These are phyloP conservation scores for Colletotrichum tropicicola DNA, from an alignment of 2,329 filamentous ascomycete species.

Conservation along the genomic window DNA sequence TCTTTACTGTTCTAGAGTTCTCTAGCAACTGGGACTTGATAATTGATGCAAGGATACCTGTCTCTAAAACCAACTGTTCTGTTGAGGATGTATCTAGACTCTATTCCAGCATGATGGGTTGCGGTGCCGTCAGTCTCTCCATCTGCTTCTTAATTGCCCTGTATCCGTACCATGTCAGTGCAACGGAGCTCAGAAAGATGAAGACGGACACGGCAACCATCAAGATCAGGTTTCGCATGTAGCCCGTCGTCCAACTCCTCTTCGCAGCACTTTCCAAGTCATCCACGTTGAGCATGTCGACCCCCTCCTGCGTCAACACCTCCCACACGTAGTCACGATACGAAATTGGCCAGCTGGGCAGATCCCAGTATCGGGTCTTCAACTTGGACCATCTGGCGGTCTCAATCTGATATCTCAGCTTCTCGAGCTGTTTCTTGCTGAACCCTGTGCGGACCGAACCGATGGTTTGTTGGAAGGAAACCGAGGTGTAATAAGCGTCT, in stretches of 20 bases:
- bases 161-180: not conserved
- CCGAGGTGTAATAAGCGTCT: slow-evolving; percentile 68
- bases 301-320: slow-evolving; percentile 59
- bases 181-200: not conserved
- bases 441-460: slow-evolving; percentile 59
- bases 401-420: slow-evolving; percentile 54
- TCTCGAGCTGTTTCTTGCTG: slow-evolving; percentile 49
- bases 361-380: slow-evolving; percentile 68
- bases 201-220: not conserved
- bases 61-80: too few relatives aligned
- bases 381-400: slow-evolving; percentile 61
- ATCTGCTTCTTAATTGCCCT: not conserved
- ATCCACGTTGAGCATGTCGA: slow-evolving; percentile 69
- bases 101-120: not conserved
- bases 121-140: not conserved
- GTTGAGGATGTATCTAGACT: too few relatives aligned
- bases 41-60: too few relatives aligned
- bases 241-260: not conserved
- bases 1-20: slow-evolving; percentile 3
- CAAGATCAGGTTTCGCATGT: not conserved
- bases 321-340: slow-evolving; percentile 65
- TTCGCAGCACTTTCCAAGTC: slow-evolving; percentile 50
- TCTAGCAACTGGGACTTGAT: too few relatives aligned
- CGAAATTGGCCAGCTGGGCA: slow-evolving; percentile 63
- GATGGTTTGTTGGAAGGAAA: slow-evolving; percentile 62